Base-by-base conservation (phyloP, 163 green algal genomes). In the Prototheca wickerhamii region DNA sequence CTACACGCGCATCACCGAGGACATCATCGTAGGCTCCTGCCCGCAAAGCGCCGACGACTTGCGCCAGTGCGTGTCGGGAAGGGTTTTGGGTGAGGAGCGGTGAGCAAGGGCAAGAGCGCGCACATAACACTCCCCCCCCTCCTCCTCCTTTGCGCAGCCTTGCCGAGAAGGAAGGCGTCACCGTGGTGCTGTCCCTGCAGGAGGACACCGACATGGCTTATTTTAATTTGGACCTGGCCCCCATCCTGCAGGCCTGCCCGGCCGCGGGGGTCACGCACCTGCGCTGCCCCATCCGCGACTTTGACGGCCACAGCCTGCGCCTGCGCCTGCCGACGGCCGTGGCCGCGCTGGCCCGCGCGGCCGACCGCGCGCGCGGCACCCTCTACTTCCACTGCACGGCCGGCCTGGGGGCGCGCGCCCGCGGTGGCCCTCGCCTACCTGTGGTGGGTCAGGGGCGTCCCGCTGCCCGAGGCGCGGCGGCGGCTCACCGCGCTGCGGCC, bases 21-120 rank as follows among this genome's bases (percentile, higher is more conserved):
- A 97, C 68, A 61, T 98, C 17, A 92, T 97, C 34, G 91, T 98
- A 34, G 91, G 91, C 29, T 91, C 79, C 43, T 98, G 91, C 70
- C 78, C 91, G 32, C 91, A 96, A 68, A 89, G 69, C 2, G 46
- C 74, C 46, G 70, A 60, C 8, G 87, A 96, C 63, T 25, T 53
- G 44, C 15, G 18, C 44, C 44, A 44, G 37, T 44, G 15, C 15
- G 15, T 44, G 37, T 21, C 10, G 37, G 15, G 37, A 44, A 44
- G 37, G 10, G 10, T 44, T 10, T 21, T 0, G 37, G 10, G 0
- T 15, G 10, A 54, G 23, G 20, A 21, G 26, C 46, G 40, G 15
- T 49, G 15, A 49, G 40, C 40, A 49, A 49, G 40, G 12, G 12
- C 40, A 49, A 49, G 40, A n/a, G n/a, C n/a, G n/a, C n/a, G n/a